Conservation (phyloP, 495 filamentous ascomycete species). For the Astrothelium subdiscretum region DNA sequence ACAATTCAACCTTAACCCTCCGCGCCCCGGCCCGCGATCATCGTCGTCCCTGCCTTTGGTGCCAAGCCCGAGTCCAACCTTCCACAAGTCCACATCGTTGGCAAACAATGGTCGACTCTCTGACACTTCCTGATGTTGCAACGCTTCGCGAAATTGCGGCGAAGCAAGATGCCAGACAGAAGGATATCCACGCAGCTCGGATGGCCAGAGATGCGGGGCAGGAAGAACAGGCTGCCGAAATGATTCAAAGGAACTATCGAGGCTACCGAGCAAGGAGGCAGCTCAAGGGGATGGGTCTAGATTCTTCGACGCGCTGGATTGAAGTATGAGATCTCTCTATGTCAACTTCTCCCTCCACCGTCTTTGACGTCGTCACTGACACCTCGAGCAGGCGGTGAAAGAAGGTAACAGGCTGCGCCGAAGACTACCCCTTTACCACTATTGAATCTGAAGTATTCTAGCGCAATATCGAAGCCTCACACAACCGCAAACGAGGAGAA, state of each 20-base stretch:
- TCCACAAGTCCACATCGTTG: neutral
- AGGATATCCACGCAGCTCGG: slow-evolving; percentile 5
- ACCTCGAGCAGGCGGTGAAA: slow-evolving; percentile 23
- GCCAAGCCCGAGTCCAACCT: no score
- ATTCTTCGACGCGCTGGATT: slow-evolving; percentile 57
- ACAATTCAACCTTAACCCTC: neutral
- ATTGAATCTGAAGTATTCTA: slow-evolving; percentile 7
- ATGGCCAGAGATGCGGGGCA: slow-evolving; percentile 5
- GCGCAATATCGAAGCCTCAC: slow-evolving; percentile 25
- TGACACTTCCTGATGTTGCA: slow-evolving; percentile 7
- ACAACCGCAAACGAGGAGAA: slow-evolving; percentile 14
- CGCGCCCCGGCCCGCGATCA: neutral
- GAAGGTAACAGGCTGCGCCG: slow-evolving; percentile 17
- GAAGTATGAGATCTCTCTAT: slow-evolving; percentile 34
- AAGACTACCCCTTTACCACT: neutral
- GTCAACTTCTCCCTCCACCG: neutral
- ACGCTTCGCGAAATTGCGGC: slow-evolving; percentile 16
- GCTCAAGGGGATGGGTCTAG: slow-evolving; percentile 49
- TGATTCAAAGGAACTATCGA: slow-evolving; percentile 57
- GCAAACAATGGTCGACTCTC: neutral
- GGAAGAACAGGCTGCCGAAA: slow-evolving; percentile 33
- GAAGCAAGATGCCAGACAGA: slow-evolving; percentile 15
- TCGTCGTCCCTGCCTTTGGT: neutral
- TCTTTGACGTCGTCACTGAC: neutral
- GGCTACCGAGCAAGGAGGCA: slow-evolving; percentile 59